phyloP scores from a whole-genome alignment of 192 early-diverging fungal genomes.

The Spinellus fusiger region DNA sequence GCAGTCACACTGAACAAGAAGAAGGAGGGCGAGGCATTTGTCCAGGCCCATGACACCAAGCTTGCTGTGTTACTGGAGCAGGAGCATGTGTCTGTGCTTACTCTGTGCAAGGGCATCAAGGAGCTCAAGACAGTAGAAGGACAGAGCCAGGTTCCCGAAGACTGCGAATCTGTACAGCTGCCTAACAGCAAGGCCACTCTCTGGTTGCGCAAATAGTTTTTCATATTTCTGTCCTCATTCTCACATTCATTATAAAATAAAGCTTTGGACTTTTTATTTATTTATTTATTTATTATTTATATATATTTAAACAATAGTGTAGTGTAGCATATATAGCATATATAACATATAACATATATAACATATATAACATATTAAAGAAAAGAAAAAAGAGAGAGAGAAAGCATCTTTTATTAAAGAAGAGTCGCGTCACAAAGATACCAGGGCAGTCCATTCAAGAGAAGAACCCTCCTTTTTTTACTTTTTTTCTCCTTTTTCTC shows the following conservation, averaged over 20 bases:
- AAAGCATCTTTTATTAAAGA: too few species aligned
- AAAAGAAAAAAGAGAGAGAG: too few species aligned
- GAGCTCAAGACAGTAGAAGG: conserved; percentile 55
- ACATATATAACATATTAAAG: too few species aligned
- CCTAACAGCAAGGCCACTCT: conserved; percentile 12
- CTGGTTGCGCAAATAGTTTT: conserved; percentile 7
- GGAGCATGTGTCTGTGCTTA: conserved; percentile 58
- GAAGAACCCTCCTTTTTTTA: too few species aligned
- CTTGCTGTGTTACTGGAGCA: conserved; percentile 44
- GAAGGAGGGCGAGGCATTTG: conserved; percentile 57
- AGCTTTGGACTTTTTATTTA: not conserved
- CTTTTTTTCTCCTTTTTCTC: not conserved
- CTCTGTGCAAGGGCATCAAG: conserved; percentile 72
- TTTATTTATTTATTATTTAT: conserved; percentile 1
- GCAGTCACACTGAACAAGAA: conserved; percentile 74
- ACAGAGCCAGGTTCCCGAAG: conserved; percentile 58
- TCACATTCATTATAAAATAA: not conserved
- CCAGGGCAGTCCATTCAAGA: too few species aligned
- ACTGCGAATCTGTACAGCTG: conserved; percentile 46
- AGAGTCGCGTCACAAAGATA: too few species aligned
- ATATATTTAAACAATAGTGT: too few species aligned
- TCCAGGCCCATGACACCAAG: conserved; percentile 43
- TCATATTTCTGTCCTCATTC: not conserved
- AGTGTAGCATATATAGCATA: too few species aligned
- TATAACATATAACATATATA: too few species aligned